Base-by-base conservation (phyloP, 805 yeast genomes). In the Pichia membranifaciens region DNA sequence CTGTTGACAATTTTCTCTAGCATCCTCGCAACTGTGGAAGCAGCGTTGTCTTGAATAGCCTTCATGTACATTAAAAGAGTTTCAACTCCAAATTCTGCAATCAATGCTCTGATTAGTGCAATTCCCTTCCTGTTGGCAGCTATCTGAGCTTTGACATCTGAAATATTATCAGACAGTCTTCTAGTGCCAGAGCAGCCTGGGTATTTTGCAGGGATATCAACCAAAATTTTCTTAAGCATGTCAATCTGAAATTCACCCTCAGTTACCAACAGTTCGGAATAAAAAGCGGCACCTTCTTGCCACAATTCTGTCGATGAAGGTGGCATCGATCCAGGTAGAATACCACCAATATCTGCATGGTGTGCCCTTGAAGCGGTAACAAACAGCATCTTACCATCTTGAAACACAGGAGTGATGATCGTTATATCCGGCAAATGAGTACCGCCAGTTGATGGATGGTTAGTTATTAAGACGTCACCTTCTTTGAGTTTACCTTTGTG, bases 351-450 rank as follows among this genome's bases (percentile, higher is more conserved):
- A 64, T 90, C 97, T 5, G 96, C 90, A 67, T 91, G 97, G 66
- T 91, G 98, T 1, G 96, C 97, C 54, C 97, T 74, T 0, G 96
- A 83, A 0, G 97, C 97, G 7, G 87, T 88, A 72, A 87, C 90
- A 61, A 90, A 90, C 25, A 87, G 76, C 32, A 87, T 73, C 43
- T 70, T 64, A 5, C 71, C 76, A 38, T 72, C 71, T 16, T 77
- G 70, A 58, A 87, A 84, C 1, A 89, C 89, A 0, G 98, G 98
- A 0, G 96, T 85, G 41, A 91, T 82, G 15, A 89, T 95, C 0
- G 97, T 90, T 54, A 90, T 87, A 67, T 87, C 95, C 0, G 95
- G 95, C 49, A 87, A 68, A 66, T 87, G 95, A 0, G 91, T 84
- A 3, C 95, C 95, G n/a, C 91, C 91, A 44, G 78, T 77, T 17